Percentiles rank a stretch among this genome's conserved stretches.
phyloP scores from a whole-genome alignment of 345 rosid species.

The Melaleuca quinquenervia region DNA sequence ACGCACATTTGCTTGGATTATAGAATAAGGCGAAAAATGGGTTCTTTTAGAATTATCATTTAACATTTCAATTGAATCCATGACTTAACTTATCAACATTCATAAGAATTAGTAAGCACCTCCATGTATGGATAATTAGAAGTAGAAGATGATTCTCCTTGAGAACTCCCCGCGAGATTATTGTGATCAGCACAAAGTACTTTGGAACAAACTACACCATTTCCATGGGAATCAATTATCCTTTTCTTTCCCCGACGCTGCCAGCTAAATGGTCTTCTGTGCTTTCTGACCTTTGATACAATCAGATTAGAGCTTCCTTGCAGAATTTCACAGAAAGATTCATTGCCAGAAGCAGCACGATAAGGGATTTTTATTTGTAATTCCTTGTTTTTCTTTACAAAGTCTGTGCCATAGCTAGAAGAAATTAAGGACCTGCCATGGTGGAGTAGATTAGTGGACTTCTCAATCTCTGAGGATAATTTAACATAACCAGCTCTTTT shows the following conservation, averaged over 20 bases:
- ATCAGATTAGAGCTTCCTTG: neutral
- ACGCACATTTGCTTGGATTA: neutral
- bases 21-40: neutral
- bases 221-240: constrained; percentile 3
- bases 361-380: neutral
- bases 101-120: constrained; percentile 1
- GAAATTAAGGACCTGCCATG: neutral
- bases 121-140: constrained; percentile 4
- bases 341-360: neutral
- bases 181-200: neutral
- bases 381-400: neutral
- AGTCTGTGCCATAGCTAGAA: neutral
- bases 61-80: neutral
- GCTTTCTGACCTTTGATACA: constrained; percentile 8
- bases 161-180: neutral
- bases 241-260: constrained; percentile 19
- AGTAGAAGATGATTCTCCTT: neutral
- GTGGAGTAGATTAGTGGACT: neutral
- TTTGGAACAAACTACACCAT: neutral
- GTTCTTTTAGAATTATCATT: neutral
- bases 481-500: constrained; percentile 3
- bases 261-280: constrained; percentile 21
- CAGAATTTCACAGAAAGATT: neutral
- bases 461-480: constrained; percentile 4
- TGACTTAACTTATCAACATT: neutral